Evolutionary conservation across 2,329 filamentous ascomycete species (phyloP).

Genomic region (Graphilbum ipis-grandicollis): DNA sequence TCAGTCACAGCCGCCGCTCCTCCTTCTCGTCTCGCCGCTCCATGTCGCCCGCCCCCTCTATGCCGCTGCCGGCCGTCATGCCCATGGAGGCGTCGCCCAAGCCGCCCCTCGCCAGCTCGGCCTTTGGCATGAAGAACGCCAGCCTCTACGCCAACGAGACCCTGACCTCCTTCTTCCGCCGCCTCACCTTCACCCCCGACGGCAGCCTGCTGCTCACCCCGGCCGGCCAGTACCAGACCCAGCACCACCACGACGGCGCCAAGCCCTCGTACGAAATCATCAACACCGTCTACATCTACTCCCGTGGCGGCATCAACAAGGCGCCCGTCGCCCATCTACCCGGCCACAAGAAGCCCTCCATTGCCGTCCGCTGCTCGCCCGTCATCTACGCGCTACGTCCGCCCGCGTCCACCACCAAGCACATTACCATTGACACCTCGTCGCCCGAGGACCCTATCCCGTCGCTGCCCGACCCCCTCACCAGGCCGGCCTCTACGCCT

Average conservation of each 20-base stretch:
- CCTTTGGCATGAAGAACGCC: conserved; percentile 58
- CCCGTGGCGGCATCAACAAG: conserved; percentile 87
- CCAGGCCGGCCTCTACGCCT: conserved; percentile 36
- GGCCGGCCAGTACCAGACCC: conserved; percentile 83
- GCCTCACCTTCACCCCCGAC: conserved; percentile 87
- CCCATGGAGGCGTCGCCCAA: conserved; percentile 81
- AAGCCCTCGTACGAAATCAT: conserved; percentile 73
- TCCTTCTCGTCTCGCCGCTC: conserved; percentile 83
- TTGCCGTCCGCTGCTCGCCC: conserved; percentile 88
- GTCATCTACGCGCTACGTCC: conserved; percentile 70
- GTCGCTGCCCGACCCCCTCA: conserved; percentile 66
- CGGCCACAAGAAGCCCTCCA: conserved; percentile 94
- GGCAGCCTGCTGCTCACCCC: conserved; percentile 87
- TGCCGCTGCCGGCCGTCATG: conserved; percentile 91
- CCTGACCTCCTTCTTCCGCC: conserved; percentile 87
- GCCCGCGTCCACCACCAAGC: conserved; percentile 50
- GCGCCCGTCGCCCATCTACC: conserved; percentile 88
- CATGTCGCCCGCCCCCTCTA: conserved; percentile 78
- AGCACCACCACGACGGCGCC: conserved; percentile 42
- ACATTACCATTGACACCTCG: conserved; percentile 90
- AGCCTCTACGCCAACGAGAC: conserved; percentile 94
- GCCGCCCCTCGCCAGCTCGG: conserved; percentile 35
- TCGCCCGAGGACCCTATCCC: conserved; percentile 71
- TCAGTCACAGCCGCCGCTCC: conserved; percentile 84
- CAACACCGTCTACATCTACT: conserved; percentile 98